phyloP scores from a whole-genome alignment of 2,329 filamentous ascomycete genomes.

The Xylaria sp. region DNA sequence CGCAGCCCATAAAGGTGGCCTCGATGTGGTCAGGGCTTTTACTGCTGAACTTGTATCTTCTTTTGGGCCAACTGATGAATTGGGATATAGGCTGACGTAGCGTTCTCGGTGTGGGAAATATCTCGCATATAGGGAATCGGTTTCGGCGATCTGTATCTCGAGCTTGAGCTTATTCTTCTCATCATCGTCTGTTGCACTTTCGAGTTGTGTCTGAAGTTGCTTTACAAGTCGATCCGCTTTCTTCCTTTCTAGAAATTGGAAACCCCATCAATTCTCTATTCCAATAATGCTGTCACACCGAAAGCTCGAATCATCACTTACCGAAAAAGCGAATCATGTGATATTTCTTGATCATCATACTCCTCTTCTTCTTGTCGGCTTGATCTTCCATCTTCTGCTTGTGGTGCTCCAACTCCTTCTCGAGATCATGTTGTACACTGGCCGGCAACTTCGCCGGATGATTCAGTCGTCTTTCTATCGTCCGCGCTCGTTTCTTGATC shows the following conservation, averaged over 20 bases:
- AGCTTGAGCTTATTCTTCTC: slow-evolving; percentile 63
- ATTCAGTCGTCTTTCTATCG: slow-evolving; percentile 73
- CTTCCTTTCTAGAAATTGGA: slow-evolving; percentile 68
- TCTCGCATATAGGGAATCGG: slow-evolving; percentile 80
- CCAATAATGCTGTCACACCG: not conserved
- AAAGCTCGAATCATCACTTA: slow-evolving; percentile 52
- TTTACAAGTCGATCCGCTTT: slow-evolving; percentile 76
- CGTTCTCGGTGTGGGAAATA: slow-evolving; percentile 77
- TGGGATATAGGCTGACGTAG: slow-evolving; percentile 73
- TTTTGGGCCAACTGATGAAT: slow-evolving; percentile 51
- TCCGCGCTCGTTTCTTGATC: slow-evolving; percentile 77
- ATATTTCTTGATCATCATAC: slow-evolving; percentile 80
- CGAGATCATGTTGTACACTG: slow-evolving; percentile 73
- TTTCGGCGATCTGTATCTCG: slow-evolving; percentile 73
- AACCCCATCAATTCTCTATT: slow-evolving; percentile 27
- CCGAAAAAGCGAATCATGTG: slow-evolving; percentile 89
- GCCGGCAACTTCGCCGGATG: slow-evolving; percentile 72
- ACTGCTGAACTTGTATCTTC: slow-evolving; percentile 55
- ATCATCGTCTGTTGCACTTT: slow-evolving; percentile 61
- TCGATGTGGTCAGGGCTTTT: slow-evolving; percentile 58
- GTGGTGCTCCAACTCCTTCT: slow-evolving; percentile 76
- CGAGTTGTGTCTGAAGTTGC: slow-evolving; percentile 69
- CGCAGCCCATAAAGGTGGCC: slow-evolving; percentile 73
- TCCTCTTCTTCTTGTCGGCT: slow-evolving; percentile 69
- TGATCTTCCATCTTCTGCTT: slow-evolving; percentile 71